Evolutionary conservation across 768 basidiomycete species (phyloP), one percentile per base, ranked within the genome.

Genomic region (Saitozyma podzolica): DNA sequence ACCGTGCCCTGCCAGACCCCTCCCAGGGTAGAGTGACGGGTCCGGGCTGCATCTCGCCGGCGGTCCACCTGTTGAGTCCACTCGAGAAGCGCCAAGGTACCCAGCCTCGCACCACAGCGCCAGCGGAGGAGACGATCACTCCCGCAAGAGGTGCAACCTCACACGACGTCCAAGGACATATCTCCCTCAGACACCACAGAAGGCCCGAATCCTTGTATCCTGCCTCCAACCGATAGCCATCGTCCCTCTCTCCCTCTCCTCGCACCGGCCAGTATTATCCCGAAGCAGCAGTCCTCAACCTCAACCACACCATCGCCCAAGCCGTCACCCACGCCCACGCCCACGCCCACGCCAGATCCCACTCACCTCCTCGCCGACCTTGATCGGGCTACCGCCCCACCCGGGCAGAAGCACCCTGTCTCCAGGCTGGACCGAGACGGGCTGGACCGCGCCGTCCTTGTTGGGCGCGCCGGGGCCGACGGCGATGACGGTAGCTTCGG

Each of bases 341-440:
- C 14, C 17, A 14, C 2, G 29, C 29, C 29, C 29, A 11, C 2
- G 10, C 19, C 14, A 29, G 17, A 19, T 45, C 56, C 43, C 1
- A 84, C 89, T 63, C 74, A 92, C 95, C 79, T 97, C 94, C 29
- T 98, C 96, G 47, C 93, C 94, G 53, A 98, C 86, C 82, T 99
- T 99, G 81, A 99, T 92, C 14, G 90, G 79, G 76, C 88, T 93
- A 10, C 96, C 96, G 56, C 96, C 96, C 91, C 95, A 99, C 6
- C 91, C 91, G 11, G 96, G 95, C 5, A 99, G 83, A 56, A 99
- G 83, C 14, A 98, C 94, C 9, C 90, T 85, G 82, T 98, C 96
- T 45, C 95, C 95, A 16, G 89, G 84, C 82, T 89, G 87, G 52
- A 98, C 94, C 16, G 82, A 78, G 7, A 88, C 86, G 3, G 92